Evolutionary conservation across 148 eudicot genomes (phyloP).

Genomic region (Camellia sinensis): DNA sequence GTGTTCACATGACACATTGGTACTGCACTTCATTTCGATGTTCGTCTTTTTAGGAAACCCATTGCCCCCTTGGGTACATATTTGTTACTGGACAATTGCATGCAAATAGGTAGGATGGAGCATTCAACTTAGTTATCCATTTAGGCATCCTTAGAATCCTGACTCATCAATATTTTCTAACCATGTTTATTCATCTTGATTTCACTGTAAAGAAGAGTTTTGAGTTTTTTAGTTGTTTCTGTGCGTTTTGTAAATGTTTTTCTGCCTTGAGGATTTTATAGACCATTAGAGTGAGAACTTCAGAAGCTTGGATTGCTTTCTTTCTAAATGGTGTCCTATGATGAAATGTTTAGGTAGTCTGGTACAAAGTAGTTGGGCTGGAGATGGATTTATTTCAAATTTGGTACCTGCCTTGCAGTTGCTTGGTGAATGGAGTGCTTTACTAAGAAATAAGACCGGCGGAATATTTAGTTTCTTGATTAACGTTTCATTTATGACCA

Average conservation of each 20-base stretch:
- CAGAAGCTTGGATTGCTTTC: neutral
- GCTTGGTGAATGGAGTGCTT: neutral
- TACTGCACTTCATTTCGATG: neutral
- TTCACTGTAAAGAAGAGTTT: neutral
- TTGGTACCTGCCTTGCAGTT: neutral
- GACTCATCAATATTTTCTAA: neutral
- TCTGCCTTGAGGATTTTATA: neutral
- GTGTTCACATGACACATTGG: neutral
- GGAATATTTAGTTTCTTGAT: neutral
- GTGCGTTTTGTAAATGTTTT: too few species aligned
- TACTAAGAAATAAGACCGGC: neutral
- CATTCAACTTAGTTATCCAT: neutral
- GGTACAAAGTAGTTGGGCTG: neutral
- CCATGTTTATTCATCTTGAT: neutral
- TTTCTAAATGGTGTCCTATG: neutral
- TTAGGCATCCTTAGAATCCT: neutral
- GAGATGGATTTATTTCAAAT: neutral
- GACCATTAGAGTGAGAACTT: neutral
- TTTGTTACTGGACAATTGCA: slow-evolving; percentile 10
- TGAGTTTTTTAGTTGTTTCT: too few species aligned
- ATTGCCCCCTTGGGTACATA: slow-evolving; percentile 5
- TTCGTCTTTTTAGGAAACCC: neutral
- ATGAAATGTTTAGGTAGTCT: neutral
- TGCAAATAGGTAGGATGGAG: slow-evolving; percentile 20
- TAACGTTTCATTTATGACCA: neutral